A percentile compares a stretch with the other conserved stretches of the same genome.
Evolutionary conservation across 495 filamentous ascomycete species (phyloP).

Genomic region (Podospora pseudocomata): DNA sequence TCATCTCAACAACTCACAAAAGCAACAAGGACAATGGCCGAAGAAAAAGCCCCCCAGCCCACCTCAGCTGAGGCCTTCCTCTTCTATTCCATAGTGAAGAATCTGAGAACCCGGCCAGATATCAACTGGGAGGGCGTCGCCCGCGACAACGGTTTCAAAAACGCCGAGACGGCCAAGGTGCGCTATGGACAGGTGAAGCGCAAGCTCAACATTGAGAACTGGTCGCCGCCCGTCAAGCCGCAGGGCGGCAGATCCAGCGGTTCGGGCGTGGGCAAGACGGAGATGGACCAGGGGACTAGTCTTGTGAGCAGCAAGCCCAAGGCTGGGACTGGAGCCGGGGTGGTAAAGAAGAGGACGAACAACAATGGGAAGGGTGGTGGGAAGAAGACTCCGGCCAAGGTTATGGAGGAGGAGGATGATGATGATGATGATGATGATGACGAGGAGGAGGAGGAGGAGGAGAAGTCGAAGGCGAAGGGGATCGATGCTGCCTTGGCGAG

Average conservation of each 20-base stretch:
- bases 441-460: no score
- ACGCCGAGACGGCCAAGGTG: slow-evolving; percentile 26
- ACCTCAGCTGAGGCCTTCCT: neutral
- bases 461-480: no score
- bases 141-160: slow-evolving; percentile 15
- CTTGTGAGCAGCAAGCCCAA: no score
- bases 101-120: slow-evolving; percentile 17
- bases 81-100: slow-evolving; percentile 2
- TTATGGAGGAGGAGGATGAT: no score
- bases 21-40: neutral
- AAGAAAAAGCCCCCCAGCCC: neutral
- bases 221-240: neutral
- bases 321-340: no score
- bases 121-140: slow-evolving; percentile 26
- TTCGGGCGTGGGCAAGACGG: neutral
- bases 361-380: no score
- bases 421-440: no score
- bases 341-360: no score
- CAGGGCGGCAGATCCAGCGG: neutral
- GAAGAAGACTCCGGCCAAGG: no score
- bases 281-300: neutral
- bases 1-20: no score
- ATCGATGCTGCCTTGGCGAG: no score
- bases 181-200: slow-evolving; percentile 32
- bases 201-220: slow-evolving; percentile 27